phyloP scores from a whole-genome alignment of 2,329 filamentous ascomycete genomes.

The Stachybotrys elegans region DNA sequence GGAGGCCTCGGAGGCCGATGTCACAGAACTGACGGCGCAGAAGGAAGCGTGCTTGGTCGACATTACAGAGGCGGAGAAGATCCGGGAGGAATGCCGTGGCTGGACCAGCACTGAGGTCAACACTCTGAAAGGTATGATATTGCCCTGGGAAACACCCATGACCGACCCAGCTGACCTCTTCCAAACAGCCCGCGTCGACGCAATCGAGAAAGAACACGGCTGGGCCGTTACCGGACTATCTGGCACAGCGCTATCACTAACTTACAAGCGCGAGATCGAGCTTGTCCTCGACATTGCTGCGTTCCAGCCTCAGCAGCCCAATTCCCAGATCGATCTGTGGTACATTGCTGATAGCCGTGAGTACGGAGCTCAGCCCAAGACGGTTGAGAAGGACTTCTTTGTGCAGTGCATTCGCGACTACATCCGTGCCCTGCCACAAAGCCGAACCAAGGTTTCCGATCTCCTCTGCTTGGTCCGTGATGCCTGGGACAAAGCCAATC shows the following conservation, averaged over 20 bases:
- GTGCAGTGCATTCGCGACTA: constrained; percentile 66
- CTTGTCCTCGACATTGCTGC: constrained; percentile 64
- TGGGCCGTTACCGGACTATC: constrained; percentile 67
- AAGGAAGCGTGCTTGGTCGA: constrained; percentile 68
- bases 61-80: constrained; percentile 75
- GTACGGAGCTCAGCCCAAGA: constrained; percentile 48
- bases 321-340: constrained; percentile 60
- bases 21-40: constrained; percentile 57
- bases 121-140: constrained; percentile 61
- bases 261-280: constrained; percentile 66
- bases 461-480: constrained; percentile 55
- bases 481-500: constrained; percentile 61
- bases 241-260: constrained; percentile 63
- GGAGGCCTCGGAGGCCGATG: constrained; percentile 58
- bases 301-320: constrained; percentile 44
- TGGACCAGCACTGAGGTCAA: constrained; percentile 82
- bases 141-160: neutral
- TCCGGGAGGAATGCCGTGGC: constrained; percentile 82
- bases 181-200: constrained; percentile 49
- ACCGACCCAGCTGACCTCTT: neutral
- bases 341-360: constrained; percentile 60
- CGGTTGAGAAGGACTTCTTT: constrained; percentile 69
- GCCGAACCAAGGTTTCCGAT: constrained; percentile 47
- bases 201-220: constrained; percentile 60
- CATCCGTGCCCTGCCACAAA: constrained; percentile 56